These are phyloP conservation scores for Pythium oligandrum DNA, from an alignment of 352 stramenopile genomes.

Conservation along the genomic window DNA sequence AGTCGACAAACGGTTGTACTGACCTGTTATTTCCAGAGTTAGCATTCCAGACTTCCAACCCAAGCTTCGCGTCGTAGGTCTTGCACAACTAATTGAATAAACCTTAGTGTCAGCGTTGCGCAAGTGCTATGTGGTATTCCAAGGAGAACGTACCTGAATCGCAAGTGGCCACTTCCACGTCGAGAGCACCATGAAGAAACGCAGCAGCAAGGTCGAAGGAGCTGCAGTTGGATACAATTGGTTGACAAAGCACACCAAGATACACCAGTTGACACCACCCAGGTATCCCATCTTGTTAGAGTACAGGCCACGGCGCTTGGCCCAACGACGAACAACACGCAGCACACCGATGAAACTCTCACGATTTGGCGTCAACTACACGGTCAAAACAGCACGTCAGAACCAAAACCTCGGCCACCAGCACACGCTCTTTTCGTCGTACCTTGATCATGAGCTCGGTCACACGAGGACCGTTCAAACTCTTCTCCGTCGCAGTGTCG, in stretches of 20 bases:
- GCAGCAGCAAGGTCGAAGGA: conserved; percentile 74
- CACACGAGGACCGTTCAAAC: conserved; percentile 87
- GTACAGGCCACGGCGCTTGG: conserved; percentile 94
- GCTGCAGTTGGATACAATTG: conserved; percentile 85
- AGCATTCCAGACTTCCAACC: conserved; percentile 86
- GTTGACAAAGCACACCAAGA: conserved; percentile 97
- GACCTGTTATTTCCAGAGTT: conserved; percentile 69
- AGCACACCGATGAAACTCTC: conserved; percentile 88
- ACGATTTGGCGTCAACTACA: conserved; percentile 70
- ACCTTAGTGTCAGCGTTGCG: too few relatives aligned
- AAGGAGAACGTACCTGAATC: conserved; percentile 62
- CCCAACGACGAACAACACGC: conserved; percentile 84
- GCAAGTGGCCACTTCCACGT: conserved; percentile 89
- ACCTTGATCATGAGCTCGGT: conserved; percentile 91
- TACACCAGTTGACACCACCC: conserved; percentile 98
- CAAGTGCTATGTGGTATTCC: too few relatives aligned
- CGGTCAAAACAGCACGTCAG: neutral
- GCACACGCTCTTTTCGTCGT: neutral
- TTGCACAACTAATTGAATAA: conserved; percentile 57
- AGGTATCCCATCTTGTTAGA: conserved; percentile 99
- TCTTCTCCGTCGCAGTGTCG: conserved; percentile 86
- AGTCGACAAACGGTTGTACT: conserved; percentile 4
- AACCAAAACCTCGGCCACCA: too few relatives aligned
- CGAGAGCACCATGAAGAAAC: conserved; percentile 90
- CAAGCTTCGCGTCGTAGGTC: conserved; percentile 81